Evolutionary conservation across 179 eudicot species (phyloP).

Genomic region (Actinidia arguta): DNA sequence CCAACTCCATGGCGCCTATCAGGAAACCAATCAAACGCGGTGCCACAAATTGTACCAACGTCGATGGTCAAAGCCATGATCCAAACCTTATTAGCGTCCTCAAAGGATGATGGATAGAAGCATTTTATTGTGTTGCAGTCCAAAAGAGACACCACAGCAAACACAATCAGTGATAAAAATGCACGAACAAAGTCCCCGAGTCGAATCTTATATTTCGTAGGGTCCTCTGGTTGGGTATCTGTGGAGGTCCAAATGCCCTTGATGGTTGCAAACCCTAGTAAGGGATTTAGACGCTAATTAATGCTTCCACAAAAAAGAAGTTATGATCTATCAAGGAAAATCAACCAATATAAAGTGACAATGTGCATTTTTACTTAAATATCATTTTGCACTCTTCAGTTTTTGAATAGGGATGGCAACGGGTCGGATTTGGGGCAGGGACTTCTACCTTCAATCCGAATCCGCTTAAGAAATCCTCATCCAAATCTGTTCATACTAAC

Average conservation of each 20-base stretch:
- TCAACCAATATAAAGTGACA: too few species aligned
- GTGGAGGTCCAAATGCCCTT: conserved; percentile 60
- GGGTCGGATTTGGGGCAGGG: too few species aligned
- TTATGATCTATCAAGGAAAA: too few species aligned
- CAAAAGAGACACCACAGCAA: conserved; percentile 53
- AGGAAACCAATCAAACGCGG: conserved; percentile 52
- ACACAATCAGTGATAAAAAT: conserved; percentile 48
- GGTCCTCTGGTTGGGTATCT: neutral
- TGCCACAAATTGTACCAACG: conserved; percentile 43
- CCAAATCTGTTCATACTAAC: too few species aligned
- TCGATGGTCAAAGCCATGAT: conserved; percentile 62
- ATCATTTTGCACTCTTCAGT: too few species aligned
- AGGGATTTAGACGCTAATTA: neutral
- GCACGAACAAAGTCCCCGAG: conserved; percentile 75
- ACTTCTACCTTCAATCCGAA: too few species aligned
- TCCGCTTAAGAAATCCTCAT: too few species aligned
- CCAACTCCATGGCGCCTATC: conserved; percentile 67
- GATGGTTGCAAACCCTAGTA: conserved; percentile 43
- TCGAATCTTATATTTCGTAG: conserved; percentile 45
- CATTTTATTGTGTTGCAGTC: conserved; percentile 59
- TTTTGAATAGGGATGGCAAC: too few species aligned
- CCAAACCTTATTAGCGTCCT: conserved; percentile 37
- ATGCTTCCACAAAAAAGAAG: neutral
- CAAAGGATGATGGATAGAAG: conserved; percentile 51
- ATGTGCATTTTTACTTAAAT: too few species aligned